A percentile compares a stretch with the other conserved stretches of the same genome.
Conservation (phyloP, 345 rosid genomes). For the Eucalyptus sp. region DNA sequence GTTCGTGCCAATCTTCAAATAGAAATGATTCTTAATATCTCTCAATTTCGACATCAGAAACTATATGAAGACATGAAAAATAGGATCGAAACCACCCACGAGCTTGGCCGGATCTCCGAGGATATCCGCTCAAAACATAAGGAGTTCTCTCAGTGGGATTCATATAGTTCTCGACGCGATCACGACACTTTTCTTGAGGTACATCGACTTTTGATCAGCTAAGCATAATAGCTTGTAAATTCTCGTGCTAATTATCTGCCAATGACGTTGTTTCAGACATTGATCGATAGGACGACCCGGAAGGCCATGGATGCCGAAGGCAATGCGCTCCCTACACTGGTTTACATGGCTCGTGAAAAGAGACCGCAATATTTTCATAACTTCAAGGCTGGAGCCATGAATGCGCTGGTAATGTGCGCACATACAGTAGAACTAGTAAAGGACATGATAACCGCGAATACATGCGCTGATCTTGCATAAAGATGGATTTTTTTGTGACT, state of each 20-base stretch:
- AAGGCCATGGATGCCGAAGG: constrained; percentile 15
- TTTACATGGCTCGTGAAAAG: constrained; percentile 75
- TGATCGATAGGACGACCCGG: constrained; percentile 35
- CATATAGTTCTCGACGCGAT: constrained; percentile 21
- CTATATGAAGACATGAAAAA: constrained; percentile 39
- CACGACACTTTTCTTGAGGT: constrained; percentile 59
- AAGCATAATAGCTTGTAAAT: not conserved
- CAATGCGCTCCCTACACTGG: constrained; percentile 39
- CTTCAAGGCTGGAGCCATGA: constrained; percentile 90
- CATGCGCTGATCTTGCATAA: not conserved
- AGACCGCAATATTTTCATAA: constrained; percentile 51
- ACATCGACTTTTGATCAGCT: not conserved
- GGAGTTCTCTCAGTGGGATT: constrained; percentile 50
- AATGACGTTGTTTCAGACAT: constrained; percentile 12
- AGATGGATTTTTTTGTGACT: not conserved
- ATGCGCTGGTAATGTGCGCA: constrained; percentile 40
- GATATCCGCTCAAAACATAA: constrained; percentile 15
- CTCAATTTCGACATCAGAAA: not conserved
- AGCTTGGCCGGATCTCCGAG: constrained; percentile 18
- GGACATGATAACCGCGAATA: not conserved
- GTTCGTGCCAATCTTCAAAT: not conserved
- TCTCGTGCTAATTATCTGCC: not conserved
- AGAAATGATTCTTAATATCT: not conserved
- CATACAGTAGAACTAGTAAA: not conserved
- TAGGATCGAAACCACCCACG: constrained; percentile 15